Conservation (phyloP, 768 basidiomycete species). For the Pilatotrama ljubarskyi region DNA sequence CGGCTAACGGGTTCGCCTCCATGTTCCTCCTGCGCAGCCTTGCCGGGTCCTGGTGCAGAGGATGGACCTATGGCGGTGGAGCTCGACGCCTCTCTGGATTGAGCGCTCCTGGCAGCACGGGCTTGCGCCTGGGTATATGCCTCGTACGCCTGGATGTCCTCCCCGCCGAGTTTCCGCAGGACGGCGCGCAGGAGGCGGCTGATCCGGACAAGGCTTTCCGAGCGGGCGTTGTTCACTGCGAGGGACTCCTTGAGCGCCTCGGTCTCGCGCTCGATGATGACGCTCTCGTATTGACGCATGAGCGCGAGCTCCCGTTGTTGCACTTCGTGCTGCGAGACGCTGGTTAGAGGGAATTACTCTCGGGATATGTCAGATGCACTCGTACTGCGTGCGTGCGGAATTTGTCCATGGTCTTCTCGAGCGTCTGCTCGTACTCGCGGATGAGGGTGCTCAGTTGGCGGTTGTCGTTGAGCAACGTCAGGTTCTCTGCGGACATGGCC, state of each 20-base stretch:
- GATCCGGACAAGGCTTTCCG: constrained; percentile 66
- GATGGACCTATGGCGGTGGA: background rate
- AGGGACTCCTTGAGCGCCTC: constrained; percentile 61
- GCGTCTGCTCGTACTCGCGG: constrained; percentile 95
- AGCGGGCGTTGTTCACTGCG: constrained; percentile 61
- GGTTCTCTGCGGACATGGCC: constrained; percentile 80
- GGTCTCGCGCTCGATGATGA: constrained; percentile 75
- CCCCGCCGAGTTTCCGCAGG: constrained; percentile 69
- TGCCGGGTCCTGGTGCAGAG: background rate
- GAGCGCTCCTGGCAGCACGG: background rate
- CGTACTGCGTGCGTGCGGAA: constrained; percentile 88
- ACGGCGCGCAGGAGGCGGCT: constrained; percentile 69
- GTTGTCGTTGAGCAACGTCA: constrained; percentile 86
- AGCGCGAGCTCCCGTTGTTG: constrained; percentile 90
- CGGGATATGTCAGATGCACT: constrained; percentile 33
- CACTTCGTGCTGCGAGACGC: constrained; percentile 68
- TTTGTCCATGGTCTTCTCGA: constrained; percentile 90
- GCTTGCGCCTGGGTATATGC: constrained; percentile 11
- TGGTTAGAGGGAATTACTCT: background rate
- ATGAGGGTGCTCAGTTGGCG: constrained; percentile 89
- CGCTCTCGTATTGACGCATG: constrained; percentile 87
- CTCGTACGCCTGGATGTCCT: constrained; percentile 40
- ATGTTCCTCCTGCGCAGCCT: background rate
- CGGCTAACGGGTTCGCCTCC: background rate
- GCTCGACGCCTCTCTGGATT: constrained; percentile 9